Percentiles rank a stretch among this genome's conserved stretches.
phyloP scores from a whole-genome alignment of 2,329 filamentous ascomycete species.

The Rutstroemia sp. region DNA sequence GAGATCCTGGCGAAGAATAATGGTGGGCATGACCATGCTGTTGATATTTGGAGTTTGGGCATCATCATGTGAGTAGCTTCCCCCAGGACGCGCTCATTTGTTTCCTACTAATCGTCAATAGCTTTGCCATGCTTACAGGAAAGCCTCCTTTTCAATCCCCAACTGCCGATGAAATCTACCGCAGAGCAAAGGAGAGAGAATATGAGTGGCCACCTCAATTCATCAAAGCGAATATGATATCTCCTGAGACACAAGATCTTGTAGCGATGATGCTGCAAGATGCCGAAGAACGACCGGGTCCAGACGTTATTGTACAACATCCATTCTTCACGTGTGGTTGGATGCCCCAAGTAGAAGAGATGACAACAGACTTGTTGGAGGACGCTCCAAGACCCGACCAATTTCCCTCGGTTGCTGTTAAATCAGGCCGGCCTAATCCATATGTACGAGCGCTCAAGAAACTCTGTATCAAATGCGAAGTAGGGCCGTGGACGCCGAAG shows the following conservation, averaged over 20 bases:
- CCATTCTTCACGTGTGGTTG: conserved; percentile 72
- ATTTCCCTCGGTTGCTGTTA: conserved; percentile 42
- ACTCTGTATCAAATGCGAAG: conserved; percentile 50
- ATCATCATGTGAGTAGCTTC: conserved; percentile 71
- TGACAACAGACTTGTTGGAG: conserved; percentile 51
- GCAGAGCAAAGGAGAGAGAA: conserved; percentile 59
- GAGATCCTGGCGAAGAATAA: conserved; percentile 93
- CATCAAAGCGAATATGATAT: conserved; percentile 62
- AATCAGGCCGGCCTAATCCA: conserved; percentile 33
- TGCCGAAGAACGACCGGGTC: conserved; percentile 65
- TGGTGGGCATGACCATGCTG: conserved; percentile 93
- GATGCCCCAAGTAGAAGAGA: conserved; percentile 56
- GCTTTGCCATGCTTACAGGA: conserved; percentile 93
- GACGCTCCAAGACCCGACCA: conserved; percentile 48
- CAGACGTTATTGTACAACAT: conserved; percentile 73
- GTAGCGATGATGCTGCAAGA: conserved; percentile 71
- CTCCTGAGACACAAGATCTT: conserved; percentile 67
- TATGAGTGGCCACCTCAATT: conserved; percentile 72
- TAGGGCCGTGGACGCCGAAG: conserved; percentile 48
- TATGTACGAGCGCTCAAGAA: conserved; percentile 44
- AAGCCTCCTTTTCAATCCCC: conserved; percentile 94
- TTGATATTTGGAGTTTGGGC: conserved; percentile 96
- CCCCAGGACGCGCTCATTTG: background rate
- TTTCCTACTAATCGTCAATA: conserved; percentile 33
- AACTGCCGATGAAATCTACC: conserved; percentile 80